Percentiles rank a stretch among this genome's conserved stretches.
Conservation (phyloP, 2,329 filamentous ascomycete species). For the Penicillium fuscoglaucum region DNA sequence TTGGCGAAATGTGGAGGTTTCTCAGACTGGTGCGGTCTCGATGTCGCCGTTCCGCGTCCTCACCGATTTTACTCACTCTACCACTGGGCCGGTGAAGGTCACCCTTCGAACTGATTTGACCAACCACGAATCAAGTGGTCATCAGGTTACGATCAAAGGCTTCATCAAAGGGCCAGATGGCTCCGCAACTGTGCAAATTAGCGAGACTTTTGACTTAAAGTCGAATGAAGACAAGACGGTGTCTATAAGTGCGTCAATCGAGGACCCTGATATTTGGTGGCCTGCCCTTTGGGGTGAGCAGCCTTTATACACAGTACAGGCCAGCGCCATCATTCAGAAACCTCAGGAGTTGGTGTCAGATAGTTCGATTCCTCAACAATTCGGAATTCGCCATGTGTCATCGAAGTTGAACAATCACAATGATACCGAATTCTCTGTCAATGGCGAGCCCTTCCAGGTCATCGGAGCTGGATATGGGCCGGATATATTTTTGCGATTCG, state of each 20-base stretch:
- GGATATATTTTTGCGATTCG: conserved; percentile 63
- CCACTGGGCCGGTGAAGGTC: conserved; percentile 42
- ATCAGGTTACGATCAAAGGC: conserved; percentile 26
- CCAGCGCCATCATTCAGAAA: conserved; percentile 29
- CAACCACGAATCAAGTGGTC: conserved; percentile 30
- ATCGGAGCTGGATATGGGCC: conserved; percentile 61
- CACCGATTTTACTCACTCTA: conserved; percentile 43
- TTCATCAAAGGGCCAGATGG: conserved; percentile 21
- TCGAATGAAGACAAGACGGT: conserved; percentile 44
- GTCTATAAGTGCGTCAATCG: conserved; percentile 40
- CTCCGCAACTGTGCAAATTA: conserved; percentile 25
- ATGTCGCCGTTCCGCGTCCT: conserved; percentile 48
- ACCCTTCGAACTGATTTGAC: conserved; percentile 41
- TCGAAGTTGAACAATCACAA: conserved; percentile 54
- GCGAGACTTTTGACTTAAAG: conserved; percentile 39
- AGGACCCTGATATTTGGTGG: conserved; percentile 60
- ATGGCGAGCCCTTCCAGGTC: conserved; percentile 60
- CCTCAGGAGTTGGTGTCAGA: conserved; percentile 33
- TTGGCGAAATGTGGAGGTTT: conserved; percentile 60
- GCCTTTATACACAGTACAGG: conserved; percentile 50
- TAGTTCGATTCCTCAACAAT: conserved; percentile 37
- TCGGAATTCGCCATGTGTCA: conserved; percentile 58
- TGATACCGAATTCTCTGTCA: conserved; percentile 58
- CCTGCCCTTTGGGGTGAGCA: conserved; percentile 60
- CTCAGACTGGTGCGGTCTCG: conserved; percentile 55